Conservation (phyloP, 1,139 yeast genomes). For the Blastobotrys capitulatus region DNA sequence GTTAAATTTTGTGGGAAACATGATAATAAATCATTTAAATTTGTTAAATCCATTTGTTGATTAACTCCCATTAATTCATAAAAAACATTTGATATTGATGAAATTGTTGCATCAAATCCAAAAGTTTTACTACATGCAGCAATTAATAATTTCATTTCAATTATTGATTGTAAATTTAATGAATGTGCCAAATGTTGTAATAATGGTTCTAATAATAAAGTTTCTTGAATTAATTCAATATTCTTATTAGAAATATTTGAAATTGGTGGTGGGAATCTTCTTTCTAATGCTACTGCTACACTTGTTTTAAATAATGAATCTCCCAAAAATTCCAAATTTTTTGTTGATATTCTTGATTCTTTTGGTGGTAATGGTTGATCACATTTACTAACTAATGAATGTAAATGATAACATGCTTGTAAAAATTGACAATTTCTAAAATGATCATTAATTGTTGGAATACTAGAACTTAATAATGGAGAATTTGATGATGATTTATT, state of each 20-base stretch:
- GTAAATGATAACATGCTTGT: conserved; percentile 11
- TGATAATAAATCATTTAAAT: background rate
- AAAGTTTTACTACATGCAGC: conserved; percentile 75
- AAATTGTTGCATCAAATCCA: conserved; percentile 64
- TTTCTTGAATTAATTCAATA: conserved; percentile 13
- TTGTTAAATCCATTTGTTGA: background rate
- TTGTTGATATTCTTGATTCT: background rate
- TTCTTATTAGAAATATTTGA: no score
- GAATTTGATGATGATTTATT: background rate
- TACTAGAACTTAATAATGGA: background rate
- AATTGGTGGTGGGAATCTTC: conserved; percentile 3
- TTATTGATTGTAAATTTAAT: conserved; percentile 39
- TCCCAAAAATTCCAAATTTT: conserved; percentile 51
- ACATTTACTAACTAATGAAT: conserved; percentile 8
- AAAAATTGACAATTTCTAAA: conserved; percentile 5
- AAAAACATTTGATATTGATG: conserved; percentile 61
- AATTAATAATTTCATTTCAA: conserved; percentile 51
- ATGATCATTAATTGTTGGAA: background rate
- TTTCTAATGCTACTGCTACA: conserved; percentile 54
- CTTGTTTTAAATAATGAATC: conserved; percentile 49
- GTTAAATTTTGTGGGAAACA: conserved; percentile 2
- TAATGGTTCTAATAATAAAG: conserved; percentile 16
- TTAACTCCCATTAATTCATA: conserved; percentile 44
- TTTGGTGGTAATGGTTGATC: conserved; percentile 6
- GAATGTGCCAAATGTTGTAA: conserved; percentile 26